These are phyloP conservation scores for Planoprotostelium fungivorum DNA, from an alignment of 78 protist genomes.

Conservation along the genomic window DNA sequence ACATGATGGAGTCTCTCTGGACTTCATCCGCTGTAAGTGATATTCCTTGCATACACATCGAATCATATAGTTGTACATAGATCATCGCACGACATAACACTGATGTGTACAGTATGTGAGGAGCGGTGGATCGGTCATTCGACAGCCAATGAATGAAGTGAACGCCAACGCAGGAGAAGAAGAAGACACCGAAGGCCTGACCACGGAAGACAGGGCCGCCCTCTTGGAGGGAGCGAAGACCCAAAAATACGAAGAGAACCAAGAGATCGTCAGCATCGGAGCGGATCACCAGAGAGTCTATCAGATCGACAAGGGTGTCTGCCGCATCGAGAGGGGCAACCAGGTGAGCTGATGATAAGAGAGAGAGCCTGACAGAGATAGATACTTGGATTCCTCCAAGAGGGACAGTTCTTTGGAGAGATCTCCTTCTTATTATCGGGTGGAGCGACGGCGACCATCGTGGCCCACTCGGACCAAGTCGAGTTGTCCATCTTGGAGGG, in stretches of 20 bases:
- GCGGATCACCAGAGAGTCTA: constrained; percentile 52
- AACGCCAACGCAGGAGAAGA: constrained; percentile 24
- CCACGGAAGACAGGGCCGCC: constrained; percentile 56
- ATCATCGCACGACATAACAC: not conserved
- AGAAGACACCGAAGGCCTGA: constrained; percentile 25
- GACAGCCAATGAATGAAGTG: too few species aligned
- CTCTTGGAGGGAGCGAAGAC: constrained; percentile 42
- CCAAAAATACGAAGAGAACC: constrained; percentile 27
- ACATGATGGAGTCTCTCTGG: constrained; percentile 2
- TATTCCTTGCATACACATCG: constrained; percentile 4
- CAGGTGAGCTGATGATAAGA: not conserved
- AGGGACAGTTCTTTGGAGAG: constrained; percentile 48
- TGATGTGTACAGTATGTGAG: constrained; percentile 20
- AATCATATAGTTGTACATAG: constrained; percentile 4
- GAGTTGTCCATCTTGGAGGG: constrained; percentile 60
- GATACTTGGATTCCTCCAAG: not conserved
- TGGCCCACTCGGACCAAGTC: constrained; percentile 38
- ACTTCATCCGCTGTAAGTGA: constrained; percentile 21
- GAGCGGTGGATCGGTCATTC: constrained; percentile 14
- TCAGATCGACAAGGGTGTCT: constrained; percentile 64
- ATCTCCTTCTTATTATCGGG: constrained; percentile 59
- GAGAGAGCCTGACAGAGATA: not conserved
- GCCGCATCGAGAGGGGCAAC: constrained; percentile 36
- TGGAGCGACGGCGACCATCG: constrained; percentile 53
- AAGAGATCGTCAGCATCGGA: constrained; percentile 44